Percentiles rank a stretch among this genome's conserved stretches.
These are phyloP conservation scores for Isochrysis galbana DNA, from an alignment of 78 protist genomes.

Conservation along the genomic window DNA sequence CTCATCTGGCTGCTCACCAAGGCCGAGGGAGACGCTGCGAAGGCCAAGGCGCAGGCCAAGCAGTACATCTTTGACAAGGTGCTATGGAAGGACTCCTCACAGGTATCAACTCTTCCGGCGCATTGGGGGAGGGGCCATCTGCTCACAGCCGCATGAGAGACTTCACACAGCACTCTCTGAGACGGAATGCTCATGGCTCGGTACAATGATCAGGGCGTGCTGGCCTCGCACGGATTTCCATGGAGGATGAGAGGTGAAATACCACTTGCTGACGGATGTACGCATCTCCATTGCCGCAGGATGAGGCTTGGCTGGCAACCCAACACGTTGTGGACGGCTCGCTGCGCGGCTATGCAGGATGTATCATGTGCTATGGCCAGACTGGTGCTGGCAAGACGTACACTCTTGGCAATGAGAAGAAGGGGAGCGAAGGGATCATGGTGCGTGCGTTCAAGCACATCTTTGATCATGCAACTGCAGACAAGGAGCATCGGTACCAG, in stretches of 20 bases:
- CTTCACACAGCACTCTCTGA: too few species aligned
- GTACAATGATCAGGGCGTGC: too few species aligned
- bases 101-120: too few species aligned
- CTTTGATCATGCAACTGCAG: not conserved
- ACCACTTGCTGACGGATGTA: not conserved
- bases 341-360: not conserved
- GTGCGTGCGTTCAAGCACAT: slow-evolving; percentile 36
- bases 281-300: not conserved
- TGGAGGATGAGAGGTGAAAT: too few species aligned
- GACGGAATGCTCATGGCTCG: not conserved
- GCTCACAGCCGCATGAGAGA: too few species aligned
- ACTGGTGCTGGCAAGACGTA: slow-evolving; percentile 78
- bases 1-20: not conserved
- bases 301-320: not conserved
- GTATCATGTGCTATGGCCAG: slow-evolving; percentile 74
- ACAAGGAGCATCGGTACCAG: not conserved
- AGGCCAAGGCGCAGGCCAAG: too few species aligned
- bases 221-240: too few species aligned
- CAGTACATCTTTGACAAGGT: slow-evolving; percentile 1
- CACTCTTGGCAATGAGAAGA: slow-evolving; percentile 42
- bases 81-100: not conserved
- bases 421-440: slow-evolving; percentile 28
- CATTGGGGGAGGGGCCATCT: too few species aligned
- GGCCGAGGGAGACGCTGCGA: not conserved
- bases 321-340: not conserved